These are phyloP conservation scores for Fraxinus baroniana DNA, from an alignment of 305 asterid species.

Conservation along the genomic window DNA sequence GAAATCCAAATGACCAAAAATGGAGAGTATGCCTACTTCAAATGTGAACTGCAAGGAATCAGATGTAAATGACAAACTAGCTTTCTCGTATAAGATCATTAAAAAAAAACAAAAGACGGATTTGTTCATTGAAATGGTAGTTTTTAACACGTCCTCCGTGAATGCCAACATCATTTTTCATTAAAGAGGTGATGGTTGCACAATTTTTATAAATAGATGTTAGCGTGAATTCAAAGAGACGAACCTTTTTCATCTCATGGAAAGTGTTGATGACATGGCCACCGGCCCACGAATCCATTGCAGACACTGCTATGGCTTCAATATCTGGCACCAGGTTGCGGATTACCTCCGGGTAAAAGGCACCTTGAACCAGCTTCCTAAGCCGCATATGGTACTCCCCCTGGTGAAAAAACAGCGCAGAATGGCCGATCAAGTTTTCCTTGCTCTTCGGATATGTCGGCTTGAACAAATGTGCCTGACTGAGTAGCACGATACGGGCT, in stretches of 20 bases:
- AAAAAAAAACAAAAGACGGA: background rate
- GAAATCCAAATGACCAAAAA: slow-evolving; percentile 61
- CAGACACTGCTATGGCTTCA: slow-evolving; percentile 42
- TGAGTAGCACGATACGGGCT: slow-evolving; percentile 71
- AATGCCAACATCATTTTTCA: background rate
- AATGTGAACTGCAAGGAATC: slow-evolving; percentile 53
- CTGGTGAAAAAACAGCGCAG: slow-evolving; percentile 78
- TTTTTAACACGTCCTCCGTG: background rate
- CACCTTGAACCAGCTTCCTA: slow-evolving; percentile 58
- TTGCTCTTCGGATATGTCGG: slow-evolving; percentile 86
- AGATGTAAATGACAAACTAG: no score
- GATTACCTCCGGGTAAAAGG: slow-evolving; percentile 54
- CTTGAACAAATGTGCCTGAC: slow-evolving; percentile 67
- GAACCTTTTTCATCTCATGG: slow-evolving; percentile 70
- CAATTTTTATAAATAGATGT: background rate
- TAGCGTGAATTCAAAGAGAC: background rate
- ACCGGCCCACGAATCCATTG: slow-evolving; percentile 51
- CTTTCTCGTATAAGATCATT: slow-evolving; percentile 61
- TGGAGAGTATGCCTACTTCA: slow-evolving; percentile 67
- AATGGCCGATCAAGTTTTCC: slow-evolving; percentile 69
- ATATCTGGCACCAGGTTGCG: slow-evolving; percentile 49
- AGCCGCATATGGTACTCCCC: slow-evolving; percentile 68
- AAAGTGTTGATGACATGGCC: slow-evolving; percentile 57
- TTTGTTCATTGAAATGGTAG: background rate
- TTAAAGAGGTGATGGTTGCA: background rate